Percentiles rank a stretch among this genome's conserved stretches.
phyloP scores from a whole-genome alignment of 306 rosid genomes.

The Dryas drummondii region DNA sequence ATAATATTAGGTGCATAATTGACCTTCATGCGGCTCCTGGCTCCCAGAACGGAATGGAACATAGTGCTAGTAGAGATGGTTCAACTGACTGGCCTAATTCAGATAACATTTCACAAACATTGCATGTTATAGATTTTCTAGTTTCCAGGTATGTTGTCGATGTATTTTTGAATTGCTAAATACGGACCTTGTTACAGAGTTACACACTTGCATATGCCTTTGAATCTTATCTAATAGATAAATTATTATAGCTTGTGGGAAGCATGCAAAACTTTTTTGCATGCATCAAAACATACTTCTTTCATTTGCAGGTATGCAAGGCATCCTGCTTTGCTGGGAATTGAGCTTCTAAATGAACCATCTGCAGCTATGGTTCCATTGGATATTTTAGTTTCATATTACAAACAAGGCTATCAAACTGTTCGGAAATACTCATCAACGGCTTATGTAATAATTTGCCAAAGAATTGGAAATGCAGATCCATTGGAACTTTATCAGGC shows the following conservation, averaged over 20 bases:
- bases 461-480: slow-evolving; percentile 85
- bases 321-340: slow-evolving; percentile 74
- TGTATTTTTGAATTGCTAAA: slow-evolving; percentile 1
- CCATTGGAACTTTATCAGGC: slow-evolving; percentile 83
- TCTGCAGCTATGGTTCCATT: slow-evolving; percentile 64
- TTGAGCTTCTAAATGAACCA: slow-evolving; percentile 93
- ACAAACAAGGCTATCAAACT: slow-evolving; percentile 74
- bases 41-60: slow-evolving; percentile 94
- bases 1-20: slow-evolving; percentile 75
- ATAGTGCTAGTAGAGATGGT: slow-evolving; percentile 90
- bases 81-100: slow-evolving; percentile 66
- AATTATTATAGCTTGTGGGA: background rate
- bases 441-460: slow-evolving; percentile 83
- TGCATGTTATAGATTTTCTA: slow-evolving; percentile 77
- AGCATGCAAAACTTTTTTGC: background rate
- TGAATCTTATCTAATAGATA: background rate
- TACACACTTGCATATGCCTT: background rate
- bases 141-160: slow-evolving; percentile 57
- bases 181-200: background rate
- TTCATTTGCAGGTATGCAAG: slow-evolving; percentile 64
- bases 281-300: background rate
- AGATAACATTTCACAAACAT: slow-evolving; percentile 57
- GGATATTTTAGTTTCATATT: slow-evolving; percentile 61
- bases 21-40: slow-evolving; percentile 96
- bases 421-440: slow-evolving; percentile 70